Evolutionary conservation across 371 early-diverging fungal species (phyloP).

Genomic region (Rhizomucor miehei): DNA sequence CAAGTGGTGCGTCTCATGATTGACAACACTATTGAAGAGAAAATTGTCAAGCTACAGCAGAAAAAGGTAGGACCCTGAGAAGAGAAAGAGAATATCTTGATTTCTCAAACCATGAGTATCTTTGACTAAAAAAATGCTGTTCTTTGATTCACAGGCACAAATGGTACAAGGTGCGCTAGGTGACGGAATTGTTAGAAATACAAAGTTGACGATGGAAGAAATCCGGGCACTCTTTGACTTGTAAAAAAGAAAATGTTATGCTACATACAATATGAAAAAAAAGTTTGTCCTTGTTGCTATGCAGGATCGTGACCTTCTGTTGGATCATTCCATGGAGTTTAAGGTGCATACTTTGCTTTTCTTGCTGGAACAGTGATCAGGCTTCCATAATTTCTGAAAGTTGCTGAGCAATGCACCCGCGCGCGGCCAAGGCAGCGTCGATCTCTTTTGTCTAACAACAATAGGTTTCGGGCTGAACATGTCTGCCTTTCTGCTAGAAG

Average conservation of each 20-base stretch:
- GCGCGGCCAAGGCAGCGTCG: no score
- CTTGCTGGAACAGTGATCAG: background rate
- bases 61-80: conserved; percentile 31
- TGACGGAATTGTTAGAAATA: conserved; percentile 32
- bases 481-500: no score
- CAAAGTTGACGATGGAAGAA: conserved; percentile 40
- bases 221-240: conserved; percentile 40
- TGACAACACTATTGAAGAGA: conserved; percentile 59
- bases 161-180: conserved; percentile 46
- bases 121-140: background rate
- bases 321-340: background rate
- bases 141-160: conserved; percentile 20
- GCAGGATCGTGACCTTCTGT: background rate
- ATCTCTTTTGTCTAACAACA: no score
- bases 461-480: no score
- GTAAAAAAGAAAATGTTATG: background rate
- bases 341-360: background rate
- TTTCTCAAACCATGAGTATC: no score
- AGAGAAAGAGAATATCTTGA: background rate
- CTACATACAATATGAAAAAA: background rate
- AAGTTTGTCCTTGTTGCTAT: background rate
- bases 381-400: conserved; percentile 3
- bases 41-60: conserved; percentile 53
- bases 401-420: no score
- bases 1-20: conserved; percentile 57